Evolutionary conservation across 495 filamentous ascomycete species (phyloP), one percentile per base, ranked within the genome.

Genomic region (Annulohypoxylon stygium): DNA sequence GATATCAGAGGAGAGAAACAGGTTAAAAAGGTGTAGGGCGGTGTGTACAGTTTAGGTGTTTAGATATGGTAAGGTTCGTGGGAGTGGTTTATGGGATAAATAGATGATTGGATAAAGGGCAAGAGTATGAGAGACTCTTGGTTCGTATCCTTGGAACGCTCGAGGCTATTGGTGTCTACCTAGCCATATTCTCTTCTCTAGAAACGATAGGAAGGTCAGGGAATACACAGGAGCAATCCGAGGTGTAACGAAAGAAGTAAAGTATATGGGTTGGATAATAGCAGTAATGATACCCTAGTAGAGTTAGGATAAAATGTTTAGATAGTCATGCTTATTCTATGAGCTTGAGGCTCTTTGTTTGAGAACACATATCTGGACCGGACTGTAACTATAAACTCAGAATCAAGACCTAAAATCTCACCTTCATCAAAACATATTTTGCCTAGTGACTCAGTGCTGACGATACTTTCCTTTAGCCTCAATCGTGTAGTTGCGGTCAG

Each of bases 251-350:
- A 36, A 30, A 2, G 14, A 16, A 45, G 41, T 16, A 23, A 43
- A 7, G 65, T 61, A 48, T 26, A 65, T 60, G 57, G 11, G 50
- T 41, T 60, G 26, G 63, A 33, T 57, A 57, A 33, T 57, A 57
- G 23, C 23, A 63, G 69, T 61, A 67, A 64, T 73, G 70, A 73
- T 73, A 73, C 70, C 70, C 64, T 26, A 51, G 34, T 63, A 73
- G 51, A 50, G n/a, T 71, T 71, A 67, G 47, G 48, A 43, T 70
- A 70, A 20, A 65, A 20, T 70, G 12, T 37, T 12, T 70, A 58
- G 26, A 37, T 53, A 51, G 53, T 6, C 55, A 51, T 60, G 36
- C 18, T 53, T 66, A 61, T 33, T 60, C 50, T n/a, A 4, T 20
- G 26, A 25, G 33, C 2, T 30, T 16, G 30, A 39, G 54, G 50